Conservation (phyloP, 257 asterid genomes). For the Pogostemon cablin region DNA sequence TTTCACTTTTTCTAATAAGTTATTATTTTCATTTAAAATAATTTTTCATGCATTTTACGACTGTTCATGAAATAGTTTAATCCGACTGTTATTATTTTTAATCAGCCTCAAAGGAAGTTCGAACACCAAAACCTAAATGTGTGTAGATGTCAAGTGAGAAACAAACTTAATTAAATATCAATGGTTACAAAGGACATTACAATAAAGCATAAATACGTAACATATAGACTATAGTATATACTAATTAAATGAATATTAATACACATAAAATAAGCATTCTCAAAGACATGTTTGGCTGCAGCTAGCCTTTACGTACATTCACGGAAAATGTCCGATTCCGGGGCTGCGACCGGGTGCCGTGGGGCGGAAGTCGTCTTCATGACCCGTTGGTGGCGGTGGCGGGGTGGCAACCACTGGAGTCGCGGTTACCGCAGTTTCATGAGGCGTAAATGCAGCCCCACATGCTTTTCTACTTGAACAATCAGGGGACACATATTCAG, state of each 20-base stretch:
- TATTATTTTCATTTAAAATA: too few relatives aligned
- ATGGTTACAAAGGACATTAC: not conserved
- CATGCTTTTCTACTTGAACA: constrained; percentile 14
- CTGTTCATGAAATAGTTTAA: too few relatives aligned
- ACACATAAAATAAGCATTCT: constrained; percentile 9
- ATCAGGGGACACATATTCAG: constrained; percentile 5
- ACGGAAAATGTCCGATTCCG: constrained; percentile 54
- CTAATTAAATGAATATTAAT: not conserved
- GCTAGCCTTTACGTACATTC: constrained; percentile 9
- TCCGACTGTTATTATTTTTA: too few relatives aligned
- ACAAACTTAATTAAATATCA: constrained; percentile 3
- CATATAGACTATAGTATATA: not conserved
- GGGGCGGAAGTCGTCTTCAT: constrained; percentile 58
- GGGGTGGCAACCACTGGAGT: constrained; percentile 18
- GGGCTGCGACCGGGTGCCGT: constrained; percentile 71
- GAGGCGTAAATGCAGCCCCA: constrained; percentile 16
- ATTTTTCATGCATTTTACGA: too few relatives aligned
- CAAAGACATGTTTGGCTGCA: constrained; percentile 5
- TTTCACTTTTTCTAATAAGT: too few relatives aligned
- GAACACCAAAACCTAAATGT: too few relatives aligned
- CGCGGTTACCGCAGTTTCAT: too few relatives aligned
- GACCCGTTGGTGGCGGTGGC: constrained; percentile 54
- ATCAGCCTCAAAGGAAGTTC: too few relatives aligned
- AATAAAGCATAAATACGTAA: not conserved
- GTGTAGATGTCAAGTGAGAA: too few relatives aligned